phyloP scores from a whole-genome alignment of 1,284 basidiomycete species.

The Testicularia cyperi region DNA sequence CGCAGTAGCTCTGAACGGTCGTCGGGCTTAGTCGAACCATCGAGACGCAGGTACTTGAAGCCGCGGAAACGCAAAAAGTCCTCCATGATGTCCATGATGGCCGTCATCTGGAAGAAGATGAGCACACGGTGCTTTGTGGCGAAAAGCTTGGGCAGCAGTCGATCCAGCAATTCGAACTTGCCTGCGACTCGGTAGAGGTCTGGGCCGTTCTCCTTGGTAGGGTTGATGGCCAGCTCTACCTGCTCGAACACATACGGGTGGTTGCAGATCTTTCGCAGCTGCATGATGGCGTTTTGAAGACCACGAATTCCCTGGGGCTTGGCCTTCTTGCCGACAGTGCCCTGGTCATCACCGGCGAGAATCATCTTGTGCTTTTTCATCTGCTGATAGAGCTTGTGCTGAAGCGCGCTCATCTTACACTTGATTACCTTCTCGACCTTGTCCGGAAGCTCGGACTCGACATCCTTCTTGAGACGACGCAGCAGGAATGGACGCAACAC shows the following conservation, averaged over 20 bases:
- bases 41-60: constrained; percentile 89
- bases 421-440: constrained; percentile 99
- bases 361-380: constrained; percentile 95
- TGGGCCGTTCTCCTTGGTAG: constrained; percentile 76
- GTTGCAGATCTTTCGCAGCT: constrained; percentile 97
- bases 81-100: constrained; percentile 99
- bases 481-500: constrained; percentile 96
- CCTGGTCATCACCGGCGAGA: constrained; percentile 62
- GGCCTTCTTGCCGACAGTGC: constrained; percentile 43
- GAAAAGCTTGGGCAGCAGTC: constrained; percentile 93
- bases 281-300: constrained; percentile 97
- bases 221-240: constrained; percentile 89
- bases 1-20: constrained; percentile 89
- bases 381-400: constrained; percentile 92
- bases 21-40: constrained; percentile 97
- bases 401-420: constrained; percentile 92
- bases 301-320: constrained; percentile 61
- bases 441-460: constrained; percentile 94
- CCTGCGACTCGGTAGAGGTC: constrained; percentile 80
- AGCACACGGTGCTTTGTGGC: constrained; percentile 87
- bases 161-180: constrained; percentile 91
- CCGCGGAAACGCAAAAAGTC: constrained; percentile 90
- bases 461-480: constrained; percentile 95
- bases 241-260: constrained; percentile 79
- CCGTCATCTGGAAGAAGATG: constrained; percentile 99